These are phyloP conservation scores for Cercospora canescens DNA, from an alignment of 2,329 filamentous ascomycete genomes.

Conservation along the genomic window DNA sequence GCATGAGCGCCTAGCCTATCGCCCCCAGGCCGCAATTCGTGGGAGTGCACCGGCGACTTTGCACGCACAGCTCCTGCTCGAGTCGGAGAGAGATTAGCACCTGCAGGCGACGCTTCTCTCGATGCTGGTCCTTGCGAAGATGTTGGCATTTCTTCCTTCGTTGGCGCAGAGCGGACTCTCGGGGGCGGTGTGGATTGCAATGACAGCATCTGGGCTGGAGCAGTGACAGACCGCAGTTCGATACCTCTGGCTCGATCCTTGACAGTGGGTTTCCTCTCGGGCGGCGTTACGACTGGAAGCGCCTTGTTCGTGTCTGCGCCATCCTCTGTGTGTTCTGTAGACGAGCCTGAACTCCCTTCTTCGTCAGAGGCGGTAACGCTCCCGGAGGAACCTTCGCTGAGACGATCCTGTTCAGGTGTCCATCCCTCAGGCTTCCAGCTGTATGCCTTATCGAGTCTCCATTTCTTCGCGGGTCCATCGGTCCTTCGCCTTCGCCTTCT, in stretches of 20 bases:
- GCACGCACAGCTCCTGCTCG: not conserved
- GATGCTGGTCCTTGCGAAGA: not conserved
- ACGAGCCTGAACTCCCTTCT: conserved; percentile 23
- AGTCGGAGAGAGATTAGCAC: not conserved
- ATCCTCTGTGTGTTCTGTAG: conserved; percentile 19
- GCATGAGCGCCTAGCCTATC: not conserved
- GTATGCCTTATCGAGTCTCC: conserved; percentile 46
- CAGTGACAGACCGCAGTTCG: conserved; percentile 36
- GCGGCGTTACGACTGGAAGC: conserved; percentile 19
- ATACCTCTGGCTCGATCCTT: conserved; percentile 24
- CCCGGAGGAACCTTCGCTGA: conserved; percentile 22
- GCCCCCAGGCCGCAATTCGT: not conserved
- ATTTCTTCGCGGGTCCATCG: conserved; percentile 54
- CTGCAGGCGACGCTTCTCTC: not conserved
- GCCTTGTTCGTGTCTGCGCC: conserved; percentile 17
- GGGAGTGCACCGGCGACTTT: not conserved
- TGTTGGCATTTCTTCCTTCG: not conserved
- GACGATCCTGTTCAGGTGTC: conserved; percentile 18
- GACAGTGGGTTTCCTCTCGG: conserved; percentile 19
- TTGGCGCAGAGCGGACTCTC: conserved; percentile 24
- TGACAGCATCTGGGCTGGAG: conserved; percentile 43
- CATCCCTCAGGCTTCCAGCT: conserved; percentile 47
- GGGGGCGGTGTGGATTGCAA: conserved; percentile 47
- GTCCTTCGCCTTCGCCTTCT: conserved; percentile 68
- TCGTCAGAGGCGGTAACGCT: conserved; percentile 23